Conservation (phyloP, 106 monocot species). For the Dendrobium nobile region DNA sequence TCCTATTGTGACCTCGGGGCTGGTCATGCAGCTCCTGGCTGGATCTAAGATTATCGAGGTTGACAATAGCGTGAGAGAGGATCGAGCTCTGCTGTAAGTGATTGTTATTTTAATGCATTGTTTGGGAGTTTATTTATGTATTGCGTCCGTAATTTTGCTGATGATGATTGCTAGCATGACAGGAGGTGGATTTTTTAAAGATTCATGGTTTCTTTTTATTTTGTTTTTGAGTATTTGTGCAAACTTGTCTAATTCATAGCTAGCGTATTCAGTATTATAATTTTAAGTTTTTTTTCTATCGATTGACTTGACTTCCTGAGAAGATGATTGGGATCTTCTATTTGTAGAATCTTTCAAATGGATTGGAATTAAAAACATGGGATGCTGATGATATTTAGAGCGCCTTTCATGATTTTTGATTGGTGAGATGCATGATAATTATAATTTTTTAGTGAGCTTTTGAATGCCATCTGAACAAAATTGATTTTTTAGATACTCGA, state of each 20-base stretch:
- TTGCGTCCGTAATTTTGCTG: not conserved
- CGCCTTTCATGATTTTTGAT: not conserved
- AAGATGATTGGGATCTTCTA: not conserved
- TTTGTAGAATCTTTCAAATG: not conserved
- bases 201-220: not conserved
- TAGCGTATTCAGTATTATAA: not conserved
- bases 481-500: not conserved
- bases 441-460: not conserved
- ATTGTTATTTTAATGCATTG: not conserved
- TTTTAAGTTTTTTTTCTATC: not conserved
- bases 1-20: slow-evolving; percentile 15
- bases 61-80: slow-evolving; percentile 12
- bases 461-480: not conserved
- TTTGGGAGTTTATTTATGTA: not conserved
- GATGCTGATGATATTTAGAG: not conserved
- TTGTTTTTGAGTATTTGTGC: not conserved
- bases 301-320: not conserved
- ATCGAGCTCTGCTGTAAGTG: slow-evolving; percentile 17
- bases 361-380: not conserved
- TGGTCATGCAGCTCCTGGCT: slow-evolving; percentile 14
- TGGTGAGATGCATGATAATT: not conserved
- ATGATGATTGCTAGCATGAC: not conserved
- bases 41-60: slow-evolving; percentile 20
- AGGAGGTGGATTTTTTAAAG: too few species aligned
- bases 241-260: not conserved